Conservation (phyloP, 2,329 filamentous ascomycete species). For the Cytospora piceicola region DNA sequence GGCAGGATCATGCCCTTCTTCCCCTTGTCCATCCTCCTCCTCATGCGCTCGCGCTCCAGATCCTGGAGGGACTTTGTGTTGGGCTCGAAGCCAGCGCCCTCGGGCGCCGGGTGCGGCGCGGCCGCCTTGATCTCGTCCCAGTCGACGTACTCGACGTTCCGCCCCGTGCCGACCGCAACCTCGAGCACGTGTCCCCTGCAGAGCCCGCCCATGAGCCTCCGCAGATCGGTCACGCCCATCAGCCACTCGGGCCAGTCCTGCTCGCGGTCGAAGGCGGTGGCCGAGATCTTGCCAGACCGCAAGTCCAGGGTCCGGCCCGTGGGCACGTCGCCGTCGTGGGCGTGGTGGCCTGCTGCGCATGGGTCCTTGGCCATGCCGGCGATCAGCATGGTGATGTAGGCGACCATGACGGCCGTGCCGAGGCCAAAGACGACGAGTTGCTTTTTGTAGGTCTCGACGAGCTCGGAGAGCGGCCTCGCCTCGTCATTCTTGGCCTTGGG, state of each 20-base stretch:
- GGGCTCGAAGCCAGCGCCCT: slow-evolving; percentile 32
- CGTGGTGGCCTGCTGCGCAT: slow-evolving; percentile 32
- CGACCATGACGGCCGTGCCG: slow-evolving; percentile 50
- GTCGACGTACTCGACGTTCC: slow-evolving; percentile 63
- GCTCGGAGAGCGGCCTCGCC: slow-evolving; percentile 33
- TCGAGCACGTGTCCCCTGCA: slow-evolving; percentile 64
- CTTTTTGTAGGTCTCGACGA: slow-evolving; percentile 45
- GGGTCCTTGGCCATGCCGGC: slow-evolving; percentile 41
- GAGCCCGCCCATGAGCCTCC: slow-evolving; percentile 51
- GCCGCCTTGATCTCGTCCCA: slow-evolving; percentile 50
- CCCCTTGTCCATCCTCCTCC: slow-evolving; percentile 28
- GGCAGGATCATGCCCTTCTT: slow-evolving; percentile 29
- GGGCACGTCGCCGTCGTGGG: slow-evolving; percentile 42
- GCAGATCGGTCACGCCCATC: slow-evolving; percentile 58
- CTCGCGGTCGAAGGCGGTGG: slow-evolving; percentile 60
- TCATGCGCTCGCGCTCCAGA: slow-evolving; percentile 33
- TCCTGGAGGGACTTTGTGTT: slow-evolving; percentile 33
- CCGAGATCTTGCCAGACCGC: slow-evolving; percentile 46
- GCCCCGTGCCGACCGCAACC: slow-evolving; percentile 65
- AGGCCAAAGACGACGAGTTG: slow-evolving; percentile 53
- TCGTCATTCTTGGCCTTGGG: not conserved
- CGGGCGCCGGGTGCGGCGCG: slow-evolving; percentile 29
- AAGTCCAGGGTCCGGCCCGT: slow-evolving; percentile 55
- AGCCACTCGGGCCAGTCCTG: slow-evolving; percentile 61
- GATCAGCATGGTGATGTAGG: slow-evolving; percentile 49